phyloP scores from a whole-genome alignment of 441 rosid genomes.

The Kokia cookei region DNA sequence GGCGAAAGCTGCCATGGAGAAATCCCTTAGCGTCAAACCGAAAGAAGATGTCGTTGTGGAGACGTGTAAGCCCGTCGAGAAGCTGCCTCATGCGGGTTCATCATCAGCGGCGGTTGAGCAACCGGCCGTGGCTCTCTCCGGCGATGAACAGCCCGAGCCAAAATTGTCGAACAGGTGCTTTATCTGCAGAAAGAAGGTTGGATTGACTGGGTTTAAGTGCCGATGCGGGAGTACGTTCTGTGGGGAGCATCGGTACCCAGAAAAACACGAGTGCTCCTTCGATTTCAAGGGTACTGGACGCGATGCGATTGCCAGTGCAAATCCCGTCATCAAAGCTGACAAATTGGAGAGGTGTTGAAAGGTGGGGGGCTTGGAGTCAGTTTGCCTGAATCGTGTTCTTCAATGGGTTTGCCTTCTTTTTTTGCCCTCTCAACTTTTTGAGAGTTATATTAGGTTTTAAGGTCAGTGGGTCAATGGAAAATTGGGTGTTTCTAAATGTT shows the following conservation, averaged over 20 bases:
- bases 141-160: conserved; percentile 20
- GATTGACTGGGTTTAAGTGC: conserved; percentile 70
- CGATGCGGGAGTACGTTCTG: conserved; percentile 75
- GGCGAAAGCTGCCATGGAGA: conserved; percentile 60
- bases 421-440: not conserved
- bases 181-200: conserved; percentile 75
- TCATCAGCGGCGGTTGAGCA: conserved; percentile 1
- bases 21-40: conserved; percentile 37
- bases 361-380: not conserved
- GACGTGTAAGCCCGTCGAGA: not conserved
- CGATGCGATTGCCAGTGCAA: conserved; percentile 56
- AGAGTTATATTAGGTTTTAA: conserved; percentile 14
- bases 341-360: conserved; percentile 68
- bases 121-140: conserved; percentile 4
- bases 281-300: conserved; percentile 72
- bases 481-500: conserved; percentile 5
- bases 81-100: not conserved
- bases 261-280: conserved; percentile 63
- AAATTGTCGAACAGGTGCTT: conserved; percentile 52
- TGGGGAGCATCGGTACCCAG: conserved; percentile 73
- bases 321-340: conserved; percentile 68
- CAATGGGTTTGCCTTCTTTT: conserved; percentile 9
- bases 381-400: not conserved
- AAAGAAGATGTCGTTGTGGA: conserved; percentile 3
- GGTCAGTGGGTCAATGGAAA: not conserved